Percentiles rank a stretch among this genome's conserved stretches.
Evolutionary conservation across 352 stramenopile genomes (phyloP).

Genomic region (Globisporangium spinosum): DNA sequence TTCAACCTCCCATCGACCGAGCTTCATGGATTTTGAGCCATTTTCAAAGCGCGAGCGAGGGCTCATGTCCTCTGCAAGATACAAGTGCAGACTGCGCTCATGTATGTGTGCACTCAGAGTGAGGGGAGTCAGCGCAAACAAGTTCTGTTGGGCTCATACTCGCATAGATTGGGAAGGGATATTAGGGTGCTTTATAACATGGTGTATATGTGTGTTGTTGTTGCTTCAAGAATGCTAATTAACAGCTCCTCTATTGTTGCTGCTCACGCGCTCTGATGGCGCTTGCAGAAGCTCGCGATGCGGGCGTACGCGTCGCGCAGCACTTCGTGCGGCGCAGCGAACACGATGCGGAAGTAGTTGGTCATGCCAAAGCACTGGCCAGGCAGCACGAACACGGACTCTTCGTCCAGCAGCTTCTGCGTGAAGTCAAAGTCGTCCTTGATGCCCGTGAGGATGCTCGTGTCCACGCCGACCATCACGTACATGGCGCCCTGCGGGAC

Average conservation of each 20-base stretch:
- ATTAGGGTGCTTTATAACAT: neutral
- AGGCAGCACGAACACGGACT: conserved; percentile 94
- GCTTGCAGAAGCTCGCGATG: conserved; percentile 53
- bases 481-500: conserved; percentile 95
- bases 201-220: neutral
- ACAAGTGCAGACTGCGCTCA: too few relatives aligned
- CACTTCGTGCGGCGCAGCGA: conserved; percentile 61
- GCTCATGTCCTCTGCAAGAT: too few relatives aligned
- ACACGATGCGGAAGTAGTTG: conserved; percentile 77
- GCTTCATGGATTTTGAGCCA: neutral
- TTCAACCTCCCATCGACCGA: neutral
- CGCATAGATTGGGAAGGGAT: neutral
- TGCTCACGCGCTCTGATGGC: conserved; percentile 26
- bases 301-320: conserved; percentile 61
- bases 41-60: too few relatives aligned
- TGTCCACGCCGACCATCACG: conserved; percentile 86
- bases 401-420: conserved; percentile 92
- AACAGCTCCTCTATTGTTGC: neutral
- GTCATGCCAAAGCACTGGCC: conserved; percentile 73
- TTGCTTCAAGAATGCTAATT: neutral
- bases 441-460: conserved; percentile 69
- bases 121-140: too few relatives aligned
- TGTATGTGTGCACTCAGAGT: too few relatives aligned
- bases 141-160: too few relatives aligned
- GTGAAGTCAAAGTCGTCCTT: conserved; percentile 92